Base-by-base conservation (phyloP, 306 rosid species). In the Arachis hypogaea region DNA sequence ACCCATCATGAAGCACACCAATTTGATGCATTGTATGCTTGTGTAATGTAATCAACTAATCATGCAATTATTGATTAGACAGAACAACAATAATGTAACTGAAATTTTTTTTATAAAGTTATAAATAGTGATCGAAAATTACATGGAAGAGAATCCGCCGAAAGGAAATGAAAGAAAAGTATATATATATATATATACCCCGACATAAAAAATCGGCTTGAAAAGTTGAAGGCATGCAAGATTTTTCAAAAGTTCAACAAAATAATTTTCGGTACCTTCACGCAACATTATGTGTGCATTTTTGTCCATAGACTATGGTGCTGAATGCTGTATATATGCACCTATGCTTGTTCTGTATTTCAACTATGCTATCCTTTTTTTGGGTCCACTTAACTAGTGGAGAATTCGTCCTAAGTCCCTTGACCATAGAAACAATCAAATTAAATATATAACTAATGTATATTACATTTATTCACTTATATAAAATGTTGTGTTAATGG, bases 231-330 rank as follows among this genome's bases (percentile, higher is more conserved):
- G n/a, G n/a, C 2, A 45, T 8, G 11, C 2, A 14, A 10, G 40
- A 63, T 30, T 54, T 44, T 12, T 57, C 18, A 58, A 66, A 79
- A 60, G 45, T 46, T 46, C 10, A 3, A 68, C 69, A 63, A 75
- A 44, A 47, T 63, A 69, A 49, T 56, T 43, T 58, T 50, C 33
- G 66, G 71, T 51, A 78, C 12, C 55, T 76, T 76, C 41, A 58
- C 66, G 59, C 59, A 62, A 54, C 56, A 29, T 30, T 51, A 11
- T 8, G 65, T 38, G 16, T 63, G 68, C 9, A 56, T 11, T 54
- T 28, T 64, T 49, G 69, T 46, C 14, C 18, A 80, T 45, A 45
- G 2, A 45, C 10, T 7, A 9, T 45, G 49, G 57, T 71, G 67
- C 14, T 9, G 22, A 47, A 42, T 63, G 59, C 12, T 50, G 47